Evolutionary conservation across 805 yeast genomes (phyloP).

Genomic region (Ogataea trehaloabstinens): DNA sequence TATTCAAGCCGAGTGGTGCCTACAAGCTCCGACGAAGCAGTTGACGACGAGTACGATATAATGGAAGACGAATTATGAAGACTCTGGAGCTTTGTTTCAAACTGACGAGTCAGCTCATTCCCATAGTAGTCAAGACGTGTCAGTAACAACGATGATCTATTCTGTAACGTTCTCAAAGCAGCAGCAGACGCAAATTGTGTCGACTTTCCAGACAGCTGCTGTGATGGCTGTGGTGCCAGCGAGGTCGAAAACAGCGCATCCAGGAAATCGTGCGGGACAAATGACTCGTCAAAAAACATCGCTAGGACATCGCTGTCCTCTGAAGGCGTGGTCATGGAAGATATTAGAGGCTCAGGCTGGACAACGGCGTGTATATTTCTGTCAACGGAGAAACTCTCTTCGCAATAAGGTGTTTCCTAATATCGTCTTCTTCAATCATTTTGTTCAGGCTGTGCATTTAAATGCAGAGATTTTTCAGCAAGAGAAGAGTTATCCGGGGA

Average conservation of each 20-base stretch:
- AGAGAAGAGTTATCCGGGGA: too few species aligned
- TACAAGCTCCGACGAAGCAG: slow-evolving; percentile 13
- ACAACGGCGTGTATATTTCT: too few species aligned
- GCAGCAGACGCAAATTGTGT: slow-evolving; percentile 31
- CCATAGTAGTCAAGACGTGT: slow-evolving; percentile 64
- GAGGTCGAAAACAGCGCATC: slow-evolving; percentile 57
- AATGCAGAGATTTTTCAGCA: too few species aligned
- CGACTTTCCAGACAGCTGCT: slow-evolving; percentile 17
- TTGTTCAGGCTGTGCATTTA: too few species aligned
- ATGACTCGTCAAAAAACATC: slow-evolving; percentile 68
- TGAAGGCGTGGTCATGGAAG: slow-evolving; percentile 5
- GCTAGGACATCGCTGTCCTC: slow-evolving; percentile 44
- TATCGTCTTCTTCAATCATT: too few species aligned
- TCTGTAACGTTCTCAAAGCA: slow-evolving; percentile 41
- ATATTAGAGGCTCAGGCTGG: too few species aligned
- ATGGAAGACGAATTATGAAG: slow-evolving; percentile 52
- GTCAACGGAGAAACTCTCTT: too few species aligned
- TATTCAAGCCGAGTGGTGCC: slow-evolving; percentile 63
- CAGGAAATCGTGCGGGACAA: slow-evolving; percentile 61
- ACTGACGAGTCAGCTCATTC: slow-evolving; percentile 52
- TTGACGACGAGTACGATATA: slow-evolving; percentile 37
- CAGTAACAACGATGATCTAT: slow-evolving; percentile 48
- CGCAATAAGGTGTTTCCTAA: too few species aligned
- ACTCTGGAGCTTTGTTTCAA: slow-evolving; percentile 48
- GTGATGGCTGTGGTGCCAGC: slow-evolving; percentile 18